phyloP scores from a whole-genome alignment of 1,139 yeast species.

The Geotrichum restrictum region DNA sequence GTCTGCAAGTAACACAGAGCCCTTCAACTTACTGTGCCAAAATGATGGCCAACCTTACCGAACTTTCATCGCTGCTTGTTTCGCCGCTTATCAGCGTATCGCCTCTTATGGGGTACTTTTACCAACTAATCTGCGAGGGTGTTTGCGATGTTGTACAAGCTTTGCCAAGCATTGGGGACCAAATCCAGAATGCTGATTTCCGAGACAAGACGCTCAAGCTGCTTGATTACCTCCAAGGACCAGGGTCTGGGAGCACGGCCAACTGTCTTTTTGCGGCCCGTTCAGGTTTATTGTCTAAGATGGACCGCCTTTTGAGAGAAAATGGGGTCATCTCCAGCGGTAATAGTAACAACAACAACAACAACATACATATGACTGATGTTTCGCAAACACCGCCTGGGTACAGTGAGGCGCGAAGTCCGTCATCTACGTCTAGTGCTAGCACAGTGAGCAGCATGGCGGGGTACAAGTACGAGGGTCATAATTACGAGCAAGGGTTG shows the following conservation, averaged over 20 bases:
- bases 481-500: not conserved
- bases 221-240: not conserved
- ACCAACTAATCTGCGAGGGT: constrained; percentile 6
- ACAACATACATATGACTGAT: not conserved
- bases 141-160: not conserved
- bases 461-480: not conserved
- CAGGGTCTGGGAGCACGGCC: not conserved
- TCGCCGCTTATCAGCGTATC: constrained; percentile 32
- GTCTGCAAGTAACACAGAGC: constrained; percentile 16
- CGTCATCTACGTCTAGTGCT: not conserved
- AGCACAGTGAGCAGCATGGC: not conserved
- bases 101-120: constrained; percentile 30
- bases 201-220: not conserved
- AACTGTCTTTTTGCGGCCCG: not conserved
- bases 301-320: not conserved
- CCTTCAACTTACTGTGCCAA: constrained; percentile 9
- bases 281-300: not conserved
- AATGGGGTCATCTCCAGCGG: not conserved
- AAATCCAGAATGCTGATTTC: not conserved
- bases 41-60: constrained; percentile 16
- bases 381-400: too few relatives aligned
- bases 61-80: constrained; percentile 28
- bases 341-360: not conserved
- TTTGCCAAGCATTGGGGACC: not conserved
- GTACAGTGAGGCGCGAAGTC: not conserved